These are phyloP conservation scores for Cryomyces antarcticus DNA, from an alignment of 495 filamentous ascomycete genomes.

Conservation along the genomic window DNA sequence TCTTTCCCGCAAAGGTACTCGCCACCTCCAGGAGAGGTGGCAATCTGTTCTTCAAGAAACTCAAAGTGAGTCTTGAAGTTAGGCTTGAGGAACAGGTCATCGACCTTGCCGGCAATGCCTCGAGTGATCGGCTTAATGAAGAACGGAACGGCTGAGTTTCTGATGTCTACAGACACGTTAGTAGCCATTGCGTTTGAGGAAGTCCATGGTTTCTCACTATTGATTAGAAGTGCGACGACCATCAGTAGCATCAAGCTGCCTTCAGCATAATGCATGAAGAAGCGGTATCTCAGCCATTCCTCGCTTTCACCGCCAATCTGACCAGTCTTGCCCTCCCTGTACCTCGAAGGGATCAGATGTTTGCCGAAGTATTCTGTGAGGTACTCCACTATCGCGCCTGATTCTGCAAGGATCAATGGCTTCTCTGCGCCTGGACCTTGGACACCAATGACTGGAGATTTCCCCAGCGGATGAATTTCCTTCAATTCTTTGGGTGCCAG, in stretches of 20 bases:
- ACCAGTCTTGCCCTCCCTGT: conserved; percentile 31
- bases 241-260: conserved; percentile 56
- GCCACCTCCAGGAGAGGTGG: conserved; percentile 39
- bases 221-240: conserved; percentile 35
- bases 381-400: conserved; percentile 61
- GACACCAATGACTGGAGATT: conserved; percentile 55
- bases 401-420: conserved; percentile 58
- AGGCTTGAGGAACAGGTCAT: conserved; percentile 35
- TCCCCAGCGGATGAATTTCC: conserved; percentile 66
- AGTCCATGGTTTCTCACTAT: conserved; percentile 23
- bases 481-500: conserved; percentile 54
- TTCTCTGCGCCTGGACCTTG: conserved; percentile 23
- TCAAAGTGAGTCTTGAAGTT: conserved; percentile 42
- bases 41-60: conserved; percentile 55
- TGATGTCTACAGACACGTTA: conserved; percentile 27
- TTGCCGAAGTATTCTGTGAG: conserved; percentile 52
- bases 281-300: conserved; percentile 51
- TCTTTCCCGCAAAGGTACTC: conserved; percentile 48
- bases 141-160: conserved; percentile 50
- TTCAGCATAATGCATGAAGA: conserved; percentile 73
- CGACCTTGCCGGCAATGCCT: conserved; percentile 40
- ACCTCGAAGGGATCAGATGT: conserved; percentile 42
- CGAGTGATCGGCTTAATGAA: conserved; percentile 63
- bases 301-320: conserved; percentile 49
- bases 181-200: background rate